Evolutionary conservation across 179 eudicot species (phyloP), one percentile per base, ranked within the genome.

Genomic region (Patellifolia procumbens): DNA sequence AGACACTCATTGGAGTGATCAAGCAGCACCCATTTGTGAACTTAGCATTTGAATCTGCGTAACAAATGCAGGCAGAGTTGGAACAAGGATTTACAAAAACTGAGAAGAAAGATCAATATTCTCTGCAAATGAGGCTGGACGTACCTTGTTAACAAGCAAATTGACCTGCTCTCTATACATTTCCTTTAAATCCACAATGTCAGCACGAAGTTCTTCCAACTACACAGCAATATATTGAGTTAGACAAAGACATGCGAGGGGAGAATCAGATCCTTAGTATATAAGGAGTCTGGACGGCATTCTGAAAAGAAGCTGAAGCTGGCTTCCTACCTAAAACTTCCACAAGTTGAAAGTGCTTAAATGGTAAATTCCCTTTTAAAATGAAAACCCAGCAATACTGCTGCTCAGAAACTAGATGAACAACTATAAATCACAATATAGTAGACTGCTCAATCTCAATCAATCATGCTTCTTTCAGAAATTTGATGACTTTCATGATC

Each of bases 111-210:
- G 24, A 26, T 0, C 7, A 58, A n/a, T 64, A 3, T 12, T 63
- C 43, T 6, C 59, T 22, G 51, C 43, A 24, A n/a, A 80, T 37
- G 58, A 31, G 52, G 22, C 43, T 29, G 6, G 35, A 20, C 29
- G 43, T 87, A 95, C 99, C 97, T 95, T 85, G 81, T 95, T 95
- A 77, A 95, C 97, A 42, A 95, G 97, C 79, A 95, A 63, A 81
- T 93, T 93, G 52, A 95, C 93, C 87, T 95, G 99, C 78, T 95
- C 99, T 87, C 97, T 90, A 79, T 95, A 95, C 99, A 95, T 95
- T 80, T 91, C 99, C 84, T 95, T 95, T 83, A 95, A 77, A 86
- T 95, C 99, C 76, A 91, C 90, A 68, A 95, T 95, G 86, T 95
- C 99, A 32, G 97, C 97, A 52, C 99, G 97, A 19, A 95, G 95